A percentile compares a stretch with the other conserved stretches of the same genome.
These are phyloP conservation scores for Aspergillus olivimuriae DNA, from an alignment of 495 filamentous ascomycete genomes.

Conservation along the genomic window DNA sequence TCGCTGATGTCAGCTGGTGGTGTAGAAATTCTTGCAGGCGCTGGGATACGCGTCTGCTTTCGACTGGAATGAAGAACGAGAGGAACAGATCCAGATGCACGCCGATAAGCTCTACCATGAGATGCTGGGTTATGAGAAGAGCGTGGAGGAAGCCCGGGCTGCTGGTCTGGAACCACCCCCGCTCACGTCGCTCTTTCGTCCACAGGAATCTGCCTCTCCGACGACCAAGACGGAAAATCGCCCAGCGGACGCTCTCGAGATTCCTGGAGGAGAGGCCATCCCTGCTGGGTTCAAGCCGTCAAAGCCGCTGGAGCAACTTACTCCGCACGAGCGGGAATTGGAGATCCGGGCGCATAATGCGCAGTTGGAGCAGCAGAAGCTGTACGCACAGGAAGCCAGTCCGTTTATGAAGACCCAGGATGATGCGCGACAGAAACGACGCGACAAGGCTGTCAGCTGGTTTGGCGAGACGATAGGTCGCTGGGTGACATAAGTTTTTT, in stretches of 20 bases:
- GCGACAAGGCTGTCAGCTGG: conserved; percentile 50
- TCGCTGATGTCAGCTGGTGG: neutral
- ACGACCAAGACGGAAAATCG: neutral
- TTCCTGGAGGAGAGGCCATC: conserved; percentile 29
- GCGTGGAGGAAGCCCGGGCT: conserved; percentile 58
- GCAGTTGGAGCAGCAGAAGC: conserved; percentile 50
- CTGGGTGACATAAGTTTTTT: conserved; percentile 32
- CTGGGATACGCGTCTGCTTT: conserved; percentile 75
- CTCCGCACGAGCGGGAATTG: conserved; percentile 55
- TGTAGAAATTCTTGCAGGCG: conserved; percentile 78
- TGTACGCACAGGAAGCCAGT: conserved; percentile 47
- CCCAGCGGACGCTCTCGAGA: conserved; percentile 21
- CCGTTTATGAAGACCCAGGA: conserved; percentile 52
- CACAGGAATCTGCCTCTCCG: conserved; percentile 13
- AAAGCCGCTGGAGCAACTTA: conserved; percentile 51
- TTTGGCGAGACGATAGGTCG: conserved; percentile 47
- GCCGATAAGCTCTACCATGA: conserved; percentile 82
- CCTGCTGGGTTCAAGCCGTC: conserved; percentile 39
- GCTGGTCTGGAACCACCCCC: conserved; percentile 44
- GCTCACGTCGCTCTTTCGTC: conserved; percentile 35
- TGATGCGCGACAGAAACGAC: conserved; percentile 49
- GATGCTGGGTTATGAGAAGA: conserved; percentile 71
- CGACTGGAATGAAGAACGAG: conserved; percentile 56
- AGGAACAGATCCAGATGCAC: conserved; percentile 93
- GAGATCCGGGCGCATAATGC: conserved; percentile 59